Evolutionary conservation across 768 basidiomycete genomes (phyloP).

Genomic region (Tephrocybe rancida): DNA sequence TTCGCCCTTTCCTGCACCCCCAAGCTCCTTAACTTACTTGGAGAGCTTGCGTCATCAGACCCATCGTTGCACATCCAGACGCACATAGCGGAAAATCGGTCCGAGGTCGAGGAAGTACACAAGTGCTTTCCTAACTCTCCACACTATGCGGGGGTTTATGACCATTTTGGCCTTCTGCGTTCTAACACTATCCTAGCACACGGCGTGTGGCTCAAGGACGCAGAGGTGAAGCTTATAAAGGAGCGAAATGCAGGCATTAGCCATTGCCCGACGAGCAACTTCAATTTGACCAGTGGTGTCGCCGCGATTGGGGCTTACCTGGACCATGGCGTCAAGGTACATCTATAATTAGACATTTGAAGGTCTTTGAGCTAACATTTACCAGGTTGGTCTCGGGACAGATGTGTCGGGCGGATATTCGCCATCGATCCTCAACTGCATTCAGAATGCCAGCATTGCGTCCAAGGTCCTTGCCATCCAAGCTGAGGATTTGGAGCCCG

Average conservation of each 20-base stretch:
- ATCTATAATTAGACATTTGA: neutral
- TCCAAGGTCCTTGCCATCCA: conserved; percentile 75
- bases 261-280: conserved; percentile 95
- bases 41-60: conserved; percentile 59
- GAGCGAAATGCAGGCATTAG: conserved; percentile 72
- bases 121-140: conserved; percentile 63
- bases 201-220: conserved; percentile 74
- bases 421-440: conserved; percentile 73
- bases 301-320: conserved; percentile 79
- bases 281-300: conserved; percentile 86
- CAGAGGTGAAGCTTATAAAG: conserved; percentile 75
- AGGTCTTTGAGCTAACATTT: neutral
- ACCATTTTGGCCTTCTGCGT: conserved; percentile 73
- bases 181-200: conserved; percentile 87
- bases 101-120: conserved; percentile 70
- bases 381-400: conserved; percentile 91
- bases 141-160: conserved; percentile 84
- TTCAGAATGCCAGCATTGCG: conserved; percentile 77
- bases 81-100: conserved; percentile 84
- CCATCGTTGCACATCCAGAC: conserved; percentile 82
- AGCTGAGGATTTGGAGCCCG: neutral
- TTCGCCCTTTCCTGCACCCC: conserved; percentile 90
- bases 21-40: conserved; percentile 63
- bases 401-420: conserved; percentile 90
- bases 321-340: conserved; percentile 85